phyloP scores from a whole-genome alignment of 2,329 filamentous ascomycete species.

The Fusarium mundagurra region DNA sequence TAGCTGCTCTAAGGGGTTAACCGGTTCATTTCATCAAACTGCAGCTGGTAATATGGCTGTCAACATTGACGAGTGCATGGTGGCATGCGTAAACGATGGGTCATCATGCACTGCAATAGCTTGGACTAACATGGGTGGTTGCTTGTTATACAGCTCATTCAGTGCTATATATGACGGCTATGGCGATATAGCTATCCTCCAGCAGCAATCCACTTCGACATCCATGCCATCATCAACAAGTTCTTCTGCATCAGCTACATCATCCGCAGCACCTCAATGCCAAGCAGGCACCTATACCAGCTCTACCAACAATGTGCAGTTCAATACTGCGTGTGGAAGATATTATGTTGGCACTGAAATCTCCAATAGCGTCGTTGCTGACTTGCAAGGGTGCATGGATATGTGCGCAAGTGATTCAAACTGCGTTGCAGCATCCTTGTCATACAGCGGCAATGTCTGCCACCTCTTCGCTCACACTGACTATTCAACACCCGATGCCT shows the following conservation, averaged over 20 bases:
- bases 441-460: neutral
- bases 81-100: no score
- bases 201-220: no score
- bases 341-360: neutral
- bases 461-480: neutral
- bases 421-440: neutral
- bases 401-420: neutral
- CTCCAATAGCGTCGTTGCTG: neutral
- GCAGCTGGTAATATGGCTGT: no score
- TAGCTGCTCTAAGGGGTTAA: no score
- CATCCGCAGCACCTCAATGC: no score
- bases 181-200: no score
- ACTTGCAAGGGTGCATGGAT: neutral
- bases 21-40: no score
- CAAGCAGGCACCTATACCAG: neutral
- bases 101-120: no score
- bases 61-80: no score
- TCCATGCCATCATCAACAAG: neutral
- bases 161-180: no score
- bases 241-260: neutral
- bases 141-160: no score
- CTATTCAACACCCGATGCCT: neutral
- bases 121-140: no score
- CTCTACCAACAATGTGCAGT: neutral
- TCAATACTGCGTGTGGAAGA: neutral